Base-by-base conservation (phyloP, 805 yeast species). In the Wickerhamiella azyma region DNA sequence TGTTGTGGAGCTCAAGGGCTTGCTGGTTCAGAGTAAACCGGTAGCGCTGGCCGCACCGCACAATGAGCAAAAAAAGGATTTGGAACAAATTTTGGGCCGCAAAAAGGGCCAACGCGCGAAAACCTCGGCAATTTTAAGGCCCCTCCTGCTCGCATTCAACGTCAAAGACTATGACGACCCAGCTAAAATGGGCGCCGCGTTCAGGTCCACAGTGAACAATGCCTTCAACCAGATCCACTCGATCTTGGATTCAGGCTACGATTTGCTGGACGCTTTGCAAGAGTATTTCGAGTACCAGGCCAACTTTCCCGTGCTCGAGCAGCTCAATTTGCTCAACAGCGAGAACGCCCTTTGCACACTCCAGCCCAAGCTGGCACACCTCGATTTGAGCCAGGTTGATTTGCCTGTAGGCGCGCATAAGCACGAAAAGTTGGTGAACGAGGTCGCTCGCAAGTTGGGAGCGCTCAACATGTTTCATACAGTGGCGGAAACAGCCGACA, bases 371-470 rank as follows among this genome's bases (percentile, higher is more conserved):
- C 58, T 55, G 30, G 53, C 48, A 21, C 28, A 58, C 43, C 50
- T 71, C 3, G 69, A 72, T 17, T 51, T 73, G 2, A 57, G 64
- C 35, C 78, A 63, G 60, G 62, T 67, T 38, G 67, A 70, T 43
- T 59, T 66, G 30, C 74, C 64, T 2, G 59, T 50, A 9, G 56
- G 46, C 41, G 52, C 56, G 32, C 57, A 48, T 43, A 53, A 60
- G 43, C 59, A 52, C 39, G 68, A 46, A 36, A 52, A 28, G 18
- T 56, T 58, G 53, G 76, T 75, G 45, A 63, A 62, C 39, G 65
- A 73, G 30, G 68, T 84, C 0, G 57, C 66, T 3, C 54, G 53
- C 6, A 85, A 94, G 0, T 70, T 73, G 1, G 58, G 57, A 1
- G 71, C 71, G 47, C 71, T 86, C 48, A 65, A 70, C 30, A 67